Evolutionary conservation across 1,284 basidiomycete genomes (phyloP).

Genomic region (Pascua sp.): DNA sequence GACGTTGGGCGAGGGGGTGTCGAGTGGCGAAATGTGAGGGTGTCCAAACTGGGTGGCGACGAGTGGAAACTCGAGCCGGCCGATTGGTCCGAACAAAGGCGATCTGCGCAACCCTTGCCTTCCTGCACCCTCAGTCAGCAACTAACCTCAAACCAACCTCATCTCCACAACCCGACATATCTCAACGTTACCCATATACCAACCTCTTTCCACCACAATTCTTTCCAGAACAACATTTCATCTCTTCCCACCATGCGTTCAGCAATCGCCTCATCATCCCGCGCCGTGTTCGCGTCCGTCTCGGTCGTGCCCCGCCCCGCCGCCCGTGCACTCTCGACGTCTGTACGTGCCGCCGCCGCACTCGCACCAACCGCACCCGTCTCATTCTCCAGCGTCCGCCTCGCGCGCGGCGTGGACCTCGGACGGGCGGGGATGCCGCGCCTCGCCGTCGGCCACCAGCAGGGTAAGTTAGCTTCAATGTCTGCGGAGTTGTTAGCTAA

Average conservation of each 20-base stretch:
- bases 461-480: conserved; percentile 12
- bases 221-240: neutral
- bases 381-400: neutral
- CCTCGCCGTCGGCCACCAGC: conserved; percentile 11
- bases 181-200: neutral
- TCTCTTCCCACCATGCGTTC: conserved; percentile 20
- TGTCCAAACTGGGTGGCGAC: neutral
- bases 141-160: neutral
- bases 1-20: no score
- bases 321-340: conserved; percentile 17
- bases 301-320: conserved; percentile 1
- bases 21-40: no score
- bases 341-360: neutral
- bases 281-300: conserved; percentile 7
- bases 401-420: conserved; percentile 7
- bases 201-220: neutral
- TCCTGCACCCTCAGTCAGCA: neutral
- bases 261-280: conserved; percentile 33
- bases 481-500: neutral
- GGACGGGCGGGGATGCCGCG: conserved; percentile 8
- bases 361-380: neutral
- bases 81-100: conserved; percentile 13
- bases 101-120: neutral
- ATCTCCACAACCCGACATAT: neutral
- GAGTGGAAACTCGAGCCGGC: neutral